Conservation (phyloP, 192 early-diverging fungal species). For the Backusella macrospora region DNA sequence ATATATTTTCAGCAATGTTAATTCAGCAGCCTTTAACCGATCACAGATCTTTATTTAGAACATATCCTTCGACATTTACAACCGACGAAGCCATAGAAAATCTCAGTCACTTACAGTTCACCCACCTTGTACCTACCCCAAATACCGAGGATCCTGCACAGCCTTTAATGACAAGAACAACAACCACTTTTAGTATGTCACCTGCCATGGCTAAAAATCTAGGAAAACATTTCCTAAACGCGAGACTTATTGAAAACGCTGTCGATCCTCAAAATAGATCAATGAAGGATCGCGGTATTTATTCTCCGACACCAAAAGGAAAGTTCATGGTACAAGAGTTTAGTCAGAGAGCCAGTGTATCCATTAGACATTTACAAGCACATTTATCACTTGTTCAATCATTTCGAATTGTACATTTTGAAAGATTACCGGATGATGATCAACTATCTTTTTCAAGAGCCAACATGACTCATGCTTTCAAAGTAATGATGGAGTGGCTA, state of each 20-base stretch:
- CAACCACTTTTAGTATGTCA: conserved; percentile 60
- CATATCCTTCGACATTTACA: conserved; percentile 55
- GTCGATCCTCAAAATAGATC: conserved; percentile 45
- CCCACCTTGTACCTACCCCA: conserved; percentile 47
- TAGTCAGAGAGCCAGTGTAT: conserved; percentile 23
- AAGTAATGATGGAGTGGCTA: conserved; percentile 45
- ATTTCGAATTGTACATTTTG: conserved; percentile 22
- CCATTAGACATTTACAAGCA: conserved; percentile 35
- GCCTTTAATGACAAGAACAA: conserved; percentile 52
- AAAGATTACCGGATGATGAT: conserved; percentile 39
- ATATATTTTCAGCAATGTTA: conserved; percentile 55
- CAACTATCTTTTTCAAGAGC: conserved; percentile 46
- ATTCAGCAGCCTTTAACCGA: conserved; percentile 52
- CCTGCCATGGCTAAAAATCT: conserved; percentile 53
- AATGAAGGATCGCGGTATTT: conserved; percentile 52
- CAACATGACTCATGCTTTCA: conserved; percentile 45
- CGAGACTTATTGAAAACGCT: conserved; percentile 49
- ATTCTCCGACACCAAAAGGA: conserved; percentile 52
- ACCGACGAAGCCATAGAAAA: conserved; percentile 55
- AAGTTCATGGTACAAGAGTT: conserved; percentile 53
- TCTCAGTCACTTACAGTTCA: conserved; percentile 50
- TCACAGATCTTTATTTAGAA: conserved; percentile 52
- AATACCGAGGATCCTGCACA: conserved; percentile 49
- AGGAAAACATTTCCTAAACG: conserved; percentile 56
- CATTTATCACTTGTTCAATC: conserved; percentile 12